Evolutionary conservation across 2,329 filamentous ascomycete genomes (phyloP).

Genomic region (Pezicula carpinea): DNA sequence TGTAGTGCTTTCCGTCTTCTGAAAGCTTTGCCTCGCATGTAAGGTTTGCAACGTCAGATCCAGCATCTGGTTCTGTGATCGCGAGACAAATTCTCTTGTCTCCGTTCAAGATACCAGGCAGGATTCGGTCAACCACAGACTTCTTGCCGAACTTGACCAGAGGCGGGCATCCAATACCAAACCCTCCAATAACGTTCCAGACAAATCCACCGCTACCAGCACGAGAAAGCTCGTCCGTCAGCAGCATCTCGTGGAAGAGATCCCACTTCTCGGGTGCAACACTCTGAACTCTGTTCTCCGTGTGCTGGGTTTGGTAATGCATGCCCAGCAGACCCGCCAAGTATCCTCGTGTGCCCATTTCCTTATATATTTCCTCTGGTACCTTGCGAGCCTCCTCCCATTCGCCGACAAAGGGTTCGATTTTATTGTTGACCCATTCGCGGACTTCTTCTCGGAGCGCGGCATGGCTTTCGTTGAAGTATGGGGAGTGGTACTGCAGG

Average conservation of each 20-base stretch:
- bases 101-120: slow-evolving; percentile 81
- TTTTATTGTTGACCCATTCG: slow-evolving; percentile 82
- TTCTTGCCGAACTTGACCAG: slow-evolving; percentile 89
- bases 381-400: slow-evolving; percentile 96
- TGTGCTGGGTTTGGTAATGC: slow-evolving; percentile 73
- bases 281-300: slow-evolving; percentile 65
- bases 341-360: slow-evolving; percentile 91
- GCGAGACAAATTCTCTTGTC: slow-evolving; percentile 97
- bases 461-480: slow-evolving; percentile 92
- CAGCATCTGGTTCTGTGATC: slow-evolving; percentile 95
- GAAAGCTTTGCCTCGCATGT: slow-evolving; percentile 93
- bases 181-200: slow-evolving; percentile 96
- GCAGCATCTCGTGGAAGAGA: slow-evolving; percentile 93
- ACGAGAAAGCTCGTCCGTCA: slow-evolving; percentile 92
- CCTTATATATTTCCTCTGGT: slow-evolving; percentile 85
- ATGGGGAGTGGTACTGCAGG: slow-evolving; percentile 82
- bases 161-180: slow-evolving; percentile 89
- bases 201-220: slow-evolving; percentile 87
- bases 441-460: slow-evolving; percentile 87
- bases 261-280: slow-evolving; percentile 91
- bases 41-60: slow-evolving; percentile 90
- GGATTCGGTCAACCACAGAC: slow-evolving; percentile 76
- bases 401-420: slow-evolving; percentile 88
- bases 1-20: slow-evolving; percentile 97
- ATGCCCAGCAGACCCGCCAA: slow-evolving; percentile 86